These are phyloP conservation scores for Mycena latifolia DNA, from an alignment of 768 basidiomycete genomes.

Conservation along the genomic window DNA sequence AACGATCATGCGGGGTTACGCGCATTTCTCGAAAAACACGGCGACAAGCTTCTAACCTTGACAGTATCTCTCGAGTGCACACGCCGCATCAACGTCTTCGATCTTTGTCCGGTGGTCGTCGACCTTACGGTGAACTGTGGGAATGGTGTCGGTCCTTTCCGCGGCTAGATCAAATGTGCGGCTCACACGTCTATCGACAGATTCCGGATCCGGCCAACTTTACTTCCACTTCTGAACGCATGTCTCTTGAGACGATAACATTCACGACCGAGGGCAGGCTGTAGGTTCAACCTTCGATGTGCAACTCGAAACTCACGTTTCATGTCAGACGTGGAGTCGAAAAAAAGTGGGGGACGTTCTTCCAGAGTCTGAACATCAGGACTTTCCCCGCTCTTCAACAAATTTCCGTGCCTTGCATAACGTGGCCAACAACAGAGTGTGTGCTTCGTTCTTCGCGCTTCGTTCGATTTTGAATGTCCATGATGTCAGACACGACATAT, in stretches of 20 bases:
- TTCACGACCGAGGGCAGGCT: conserved; percentile 1
- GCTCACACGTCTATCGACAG: neutral
- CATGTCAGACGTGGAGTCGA: conserved; percentile 12
- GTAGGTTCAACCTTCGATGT: neutral
- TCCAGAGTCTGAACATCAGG: neutral
- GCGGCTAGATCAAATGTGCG: neutral
- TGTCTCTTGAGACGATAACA: conserved; percentile 12
- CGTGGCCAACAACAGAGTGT: conserved; percentile 14
- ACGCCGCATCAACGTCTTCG: neutral
- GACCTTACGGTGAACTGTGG: conserved; percentile 25
- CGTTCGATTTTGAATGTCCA: neutral
- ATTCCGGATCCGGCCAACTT: neutral
- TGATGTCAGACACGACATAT: conserved; percentile 24
- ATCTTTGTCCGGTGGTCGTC: conserved; percentile 20
- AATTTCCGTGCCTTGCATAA: neutral
- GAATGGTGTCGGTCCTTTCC: neutral
- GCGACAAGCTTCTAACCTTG: conserved; percentile 19
- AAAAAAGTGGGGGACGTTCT: conserved; percentile 24
- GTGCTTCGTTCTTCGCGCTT: neutral
- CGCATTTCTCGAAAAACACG: conserved; percentile 24
- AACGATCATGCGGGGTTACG: neutral
- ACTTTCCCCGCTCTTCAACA: neutral
- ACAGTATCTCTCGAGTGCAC: neutral
- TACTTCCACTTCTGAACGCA: neutral
- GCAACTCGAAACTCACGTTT: neutral